Evolutionary conservation across 306 rosid species (phyloP).

Genomic region (Sicyos baderoa): DNA sequence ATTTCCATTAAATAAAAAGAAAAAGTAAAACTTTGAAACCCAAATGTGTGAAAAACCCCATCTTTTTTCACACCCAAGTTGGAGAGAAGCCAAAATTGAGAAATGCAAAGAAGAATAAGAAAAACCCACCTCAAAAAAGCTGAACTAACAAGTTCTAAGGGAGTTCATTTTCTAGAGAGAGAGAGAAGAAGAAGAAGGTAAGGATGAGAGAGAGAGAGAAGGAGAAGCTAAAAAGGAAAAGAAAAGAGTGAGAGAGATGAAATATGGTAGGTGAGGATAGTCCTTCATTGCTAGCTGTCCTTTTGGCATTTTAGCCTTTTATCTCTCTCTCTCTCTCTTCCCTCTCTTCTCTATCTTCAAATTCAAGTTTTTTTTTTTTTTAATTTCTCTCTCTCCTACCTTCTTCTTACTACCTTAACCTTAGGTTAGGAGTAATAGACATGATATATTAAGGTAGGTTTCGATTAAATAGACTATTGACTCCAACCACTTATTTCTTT

Average conservation of each 20-base stretch:
- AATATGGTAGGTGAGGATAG: constrained; percentile 32
- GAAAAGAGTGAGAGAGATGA: not conserved
- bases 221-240: constrained; percentile 14
- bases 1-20: not conserved
- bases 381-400: constrained; percentile 21
- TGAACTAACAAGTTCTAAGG: no score
- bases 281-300: constrained; percentile 96
- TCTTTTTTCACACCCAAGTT: not conserved
- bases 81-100: not conserved
- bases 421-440: no score
- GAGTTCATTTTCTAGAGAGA: not conserved
- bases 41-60: not conserved
- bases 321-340: no score
- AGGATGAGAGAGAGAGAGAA: not conserved
- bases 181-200: constrained; percentile 19
- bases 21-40: not conserved
- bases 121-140: no score
- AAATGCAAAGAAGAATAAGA: not conserved
- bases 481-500: no score
- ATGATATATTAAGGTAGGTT: no score
- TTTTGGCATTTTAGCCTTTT: constrained; percentile 38
- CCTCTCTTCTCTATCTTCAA: constrained; percentile 44
- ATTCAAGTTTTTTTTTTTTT: constrained; percentile 41
- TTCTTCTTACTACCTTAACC: no score
- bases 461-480: no score